These are phyloP conservation scores for Sisymbrium altissimum DNA, from an alignment of 345 rosid genomes.

Conservation along the genomic window DNA sequence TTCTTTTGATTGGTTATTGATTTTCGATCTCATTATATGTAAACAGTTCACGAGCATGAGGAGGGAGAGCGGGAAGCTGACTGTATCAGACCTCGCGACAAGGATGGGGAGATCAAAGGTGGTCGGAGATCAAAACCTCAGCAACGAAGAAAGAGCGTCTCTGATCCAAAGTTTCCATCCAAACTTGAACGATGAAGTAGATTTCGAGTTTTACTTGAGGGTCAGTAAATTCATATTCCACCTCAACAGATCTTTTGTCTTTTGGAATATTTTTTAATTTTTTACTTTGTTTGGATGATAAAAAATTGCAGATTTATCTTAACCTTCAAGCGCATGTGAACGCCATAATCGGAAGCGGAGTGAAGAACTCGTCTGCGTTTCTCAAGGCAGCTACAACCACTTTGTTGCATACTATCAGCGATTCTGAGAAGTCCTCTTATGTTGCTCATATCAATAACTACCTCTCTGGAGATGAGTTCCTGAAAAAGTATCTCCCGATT, in stretches of 20 bases:
- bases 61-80: slow-evolving; percentile 91
- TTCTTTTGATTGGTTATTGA: background rate
- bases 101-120: slow-evolving; percentile 82
- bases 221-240: slow-evolving; percentile 32
- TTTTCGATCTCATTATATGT: background rate
- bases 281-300: background rate
- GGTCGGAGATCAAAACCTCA: slow-evolving; percentile 74
- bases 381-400: slow-evolving; percentile 95
- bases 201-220: slow-evolving; percentile 92
- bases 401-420: slow-evolving; percentile 87
- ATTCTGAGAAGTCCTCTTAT: slow-evolving; percentile 91
- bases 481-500: slow-evolving; percentile 72
- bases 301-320: slow-evolving; percentile 58
- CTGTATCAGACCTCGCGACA: slow-evolving; percentile 71
- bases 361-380: slow-evolving; percentile 87
- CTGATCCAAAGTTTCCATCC: slow-evolving; percentile 64
- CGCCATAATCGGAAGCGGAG: slow-evolving; percentile 68
- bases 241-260: background rate
- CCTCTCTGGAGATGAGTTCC: slow-evolving; percentile 71
- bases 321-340: slow-evolving; percentile 85
- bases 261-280: background rate
- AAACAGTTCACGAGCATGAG: slow-evolving; percentile 78
- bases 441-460: slow-evolving; percentile 90
- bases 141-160: slow-evolving; percentile 64
- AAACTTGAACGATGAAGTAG: slow-evolving; percentile 69